Evolutionary conservation across 352 stramenopile species (phyloP), one percentile per base, ranked within the genome.

Genomic region (Phytopythium vexans): DNA sequence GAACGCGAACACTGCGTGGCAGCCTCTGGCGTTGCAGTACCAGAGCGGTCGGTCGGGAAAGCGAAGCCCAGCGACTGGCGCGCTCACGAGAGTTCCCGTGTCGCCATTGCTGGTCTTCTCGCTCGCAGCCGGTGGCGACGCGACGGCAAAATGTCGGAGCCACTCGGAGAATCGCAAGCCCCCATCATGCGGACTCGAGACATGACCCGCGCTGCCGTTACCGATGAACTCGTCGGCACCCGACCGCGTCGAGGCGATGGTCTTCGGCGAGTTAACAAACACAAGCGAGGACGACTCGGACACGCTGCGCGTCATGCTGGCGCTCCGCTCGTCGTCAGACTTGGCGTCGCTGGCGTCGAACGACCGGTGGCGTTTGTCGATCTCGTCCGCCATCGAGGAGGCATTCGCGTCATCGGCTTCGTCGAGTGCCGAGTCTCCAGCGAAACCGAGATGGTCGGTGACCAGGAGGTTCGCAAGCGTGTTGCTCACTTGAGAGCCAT

Each of bases 11-110:
- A 92, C 76, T 7, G 46, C 56, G 56, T 89, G 79, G 52, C 82
- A 92, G 3, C 69, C 51, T 1, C 46, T 38, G 8, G 72, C 66
- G 46, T 92, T 89, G 66, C 82, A 92, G 48, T 89, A 92, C 82
- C 82, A 92, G 50, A 68, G 60, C 11, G 82, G 79, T 0, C 75
- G 66, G 54, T 86, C 69, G 0, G 82, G 75, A 35, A 92, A 88
- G 46, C 77, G 60, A 0, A 87, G 60, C 14, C 60, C 44, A 41
- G 46, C 31, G 34, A 54, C 36, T 38, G 61, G 48, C 49, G 43
- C 60, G 1, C 21, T 39, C 41, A 41, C 35, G 5, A 40, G 48
- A 45, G 16, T 50, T 21, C 51, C 40, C 27, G 51, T 27, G 7
- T 32, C 15, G 1, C 16, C 16, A 45, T 10, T 54, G 8, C 21